These are phyloP conservation scores for Salicornia ramosissima DNA, from an alignment of 148 eudicot genomes.

Conservation along the genomic window DNA sequence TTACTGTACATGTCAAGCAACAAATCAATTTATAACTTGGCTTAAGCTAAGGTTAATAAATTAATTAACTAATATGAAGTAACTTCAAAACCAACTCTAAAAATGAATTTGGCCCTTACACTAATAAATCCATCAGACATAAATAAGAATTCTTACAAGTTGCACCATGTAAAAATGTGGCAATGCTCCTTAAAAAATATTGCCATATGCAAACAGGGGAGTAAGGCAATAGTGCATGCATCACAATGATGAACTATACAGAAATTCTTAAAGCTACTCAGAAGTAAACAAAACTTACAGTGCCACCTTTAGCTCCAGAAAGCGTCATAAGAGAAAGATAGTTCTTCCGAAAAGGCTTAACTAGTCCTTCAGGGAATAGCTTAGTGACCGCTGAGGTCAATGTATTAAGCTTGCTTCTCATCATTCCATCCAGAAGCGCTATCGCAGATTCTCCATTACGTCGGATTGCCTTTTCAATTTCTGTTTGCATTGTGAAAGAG, in stretches of 20 bases:
- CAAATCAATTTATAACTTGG: too few relatives aligned
- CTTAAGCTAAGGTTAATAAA: too few relatives aligned
- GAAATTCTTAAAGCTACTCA: slow-evolving; percentile 1
- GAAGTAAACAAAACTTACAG: slow-evolving; percentile 48
- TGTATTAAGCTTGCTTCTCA: slow-evolving; percentile 70
- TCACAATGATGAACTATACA: too few relatives aligned
- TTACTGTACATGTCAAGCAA: too few relatives aligned
- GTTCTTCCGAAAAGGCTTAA: slow-evolving; percentile 79
- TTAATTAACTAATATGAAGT: too few relatives aligned
- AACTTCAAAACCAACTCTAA: too few relatives aligned
- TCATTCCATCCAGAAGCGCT: slow-evolving; percentile 73
- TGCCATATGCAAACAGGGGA: too few relatives aligned
- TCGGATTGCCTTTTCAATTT: slow-evolving; percentile 74
- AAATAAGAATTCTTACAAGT: background rate
- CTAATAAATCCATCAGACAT: too few relatives aligned
- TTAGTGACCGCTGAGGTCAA: slow-evolving; percentile 51
- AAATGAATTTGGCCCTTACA: too few relatives aligned
- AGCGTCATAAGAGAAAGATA: slow-evolving; percentile 95
- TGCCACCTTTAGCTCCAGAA: slow-evolving; percentile 97
- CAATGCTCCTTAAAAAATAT: too few relatives aligned
- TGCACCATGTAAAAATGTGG: background rate
- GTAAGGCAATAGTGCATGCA: too few relatives aligned
- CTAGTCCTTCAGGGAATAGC: slow-evolving; percentile 65
- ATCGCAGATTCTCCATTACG: slow-evolving; percentile 65
- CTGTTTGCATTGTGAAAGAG: slow-evolving; percentile 56